Base-by-base conservation (phyloP, 75 land plant species). In the Pinus taeda region DNA sequence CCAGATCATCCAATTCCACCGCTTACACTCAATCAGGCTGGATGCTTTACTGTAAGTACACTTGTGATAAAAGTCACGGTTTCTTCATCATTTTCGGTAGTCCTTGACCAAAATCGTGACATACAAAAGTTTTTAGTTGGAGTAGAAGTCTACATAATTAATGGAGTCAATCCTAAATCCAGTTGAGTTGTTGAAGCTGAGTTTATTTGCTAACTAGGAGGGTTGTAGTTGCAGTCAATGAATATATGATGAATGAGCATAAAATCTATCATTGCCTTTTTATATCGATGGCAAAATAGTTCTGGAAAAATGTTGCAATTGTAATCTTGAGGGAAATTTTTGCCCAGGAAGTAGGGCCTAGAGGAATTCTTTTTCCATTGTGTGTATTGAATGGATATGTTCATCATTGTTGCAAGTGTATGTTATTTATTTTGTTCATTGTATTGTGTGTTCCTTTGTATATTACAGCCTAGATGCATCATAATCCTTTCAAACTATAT, bases 21-120 rank as follows among this genome's bases (percentile, higher is more conserved):
- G 62, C 93, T 97, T 45, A 97, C 98, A 65, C 81, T 97, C 53
- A 97, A 94, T 77, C 99, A 97, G 88, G 99, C 99, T 63, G 99
- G 99, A 66, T 94, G 95, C 71, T 97, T 90, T 73, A 97, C 99
- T 18, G 99, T 97, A 77, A 85, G 92, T 80, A 24, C 22, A 57
- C 26, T 73, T 11, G 20, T 20, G 45, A 69, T 20, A 12, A 42
- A 3, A 42, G n/a, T 18, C 11, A 3, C 9, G 12, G 20, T 42
- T 69, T 39, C 9, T 42, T 45, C 21, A 39, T 69, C 14, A n/a
- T 69, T 42, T 69, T 39, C 21, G 22, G 14, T 9, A n/a, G 18
- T n/a, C 11, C 18, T 39, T 69, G 9, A 3, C 69, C 12, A 69
- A 69, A 21, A 53, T 69, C 14, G 22, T 42, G 55, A 42, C 22